Conservation (phyloP, 805 yeast species). For the Limtongia smithiae region DNA sequence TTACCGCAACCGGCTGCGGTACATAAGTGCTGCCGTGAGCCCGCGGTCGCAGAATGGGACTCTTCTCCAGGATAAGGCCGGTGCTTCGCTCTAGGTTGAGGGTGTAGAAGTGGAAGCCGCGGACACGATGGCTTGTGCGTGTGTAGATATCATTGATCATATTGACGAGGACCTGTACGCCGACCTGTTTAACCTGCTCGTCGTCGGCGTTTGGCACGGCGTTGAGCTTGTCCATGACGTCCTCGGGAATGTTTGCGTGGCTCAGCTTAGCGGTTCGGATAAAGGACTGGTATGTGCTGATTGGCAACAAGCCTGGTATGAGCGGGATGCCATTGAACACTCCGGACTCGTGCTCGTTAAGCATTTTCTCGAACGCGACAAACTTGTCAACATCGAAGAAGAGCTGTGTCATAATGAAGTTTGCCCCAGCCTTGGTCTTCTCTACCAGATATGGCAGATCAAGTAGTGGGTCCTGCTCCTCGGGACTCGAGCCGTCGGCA, state of each 20-base stretch:
- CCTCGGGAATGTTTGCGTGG: constrained; percentile 74
- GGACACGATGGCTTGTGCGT: constrained; percentile 55
- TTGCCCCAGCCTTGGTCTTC: constrained; percentile 92
- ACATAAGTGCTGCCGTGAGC: constrained; percentile 22
- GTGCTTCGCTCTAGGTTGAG: constrained; percentile 88
- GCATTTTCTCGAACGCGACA: constrained; percentile 53
- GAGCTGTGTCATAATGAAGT: constrained; percentile 84
- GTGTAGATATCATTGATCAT: constrained; percentile 57
- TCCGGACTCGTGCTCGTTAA: constrained; percentile 36
- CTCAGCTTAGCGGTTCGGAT: constrained; percentile 84
- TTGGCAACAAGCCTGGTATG: constrained; percentile 89
- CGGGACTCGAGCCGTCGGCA: constrained; percentile 64
- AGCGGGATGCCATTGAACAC: constrained; percentile 50
- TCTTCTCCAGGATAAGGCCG: constrained; percentile 72
- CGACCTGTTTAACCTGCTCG: constrained; percentile 73
- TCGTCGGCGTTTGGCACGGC: constrained; percentile 60
- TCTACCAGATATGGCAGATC: constrained; percentile 80
- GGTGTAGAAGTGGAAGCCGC: constrained; percentile 89
- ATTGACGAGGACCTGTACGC: constrained; percentile 68
- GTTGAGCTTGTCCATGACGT: constrained; percentile 53
- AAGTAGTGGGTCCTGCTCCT: constrained; percentile 53
- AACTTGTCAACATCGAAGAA: constrained; percentile 85
- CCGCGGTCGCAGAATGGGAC: constrained; percentile 46
- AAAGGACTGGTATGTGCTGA: constrained; percentile 77
- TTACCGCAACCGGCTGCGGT: neutral